phyloP scores from a whole-genome alignment of 148 eudicot genomes.

The Bassia scoparia region DNA sequence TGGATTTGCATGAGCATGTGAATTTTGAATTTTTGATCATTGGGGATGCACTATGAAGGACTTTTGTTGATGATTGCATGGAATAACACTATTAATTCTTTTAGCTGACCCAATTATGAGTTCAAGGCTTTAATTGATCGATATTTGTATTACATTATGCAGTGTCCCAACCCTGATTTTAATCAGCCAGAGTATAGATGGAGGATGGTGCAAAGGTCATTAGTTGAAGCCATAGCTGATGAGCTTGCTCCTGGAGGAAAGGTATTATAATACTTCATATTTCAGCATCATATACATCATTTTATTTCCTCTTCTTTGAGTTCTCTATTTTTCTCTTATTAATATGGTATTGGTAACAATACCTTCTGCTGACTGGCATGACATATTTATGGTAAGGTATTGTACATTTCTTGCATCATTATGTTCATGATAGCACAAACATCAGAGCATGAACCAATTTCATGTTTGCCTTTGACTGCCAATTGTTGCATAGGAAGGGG shows the following conservation, averaged over 20 bases:
- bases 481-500: neutral
- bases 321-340: neutral
- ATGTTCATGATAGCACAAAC: neutral
- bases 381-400: neutral
- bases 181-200: slow-evolving; percentile 70
- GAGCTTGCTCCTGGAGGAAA: slow-evolving; percentile 55
- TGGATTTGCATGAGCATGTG: too few species aligned
- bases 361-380: neutral
- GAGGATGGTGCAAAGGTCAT: slow-evolving; percentile 74
- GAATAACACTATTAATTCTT: too few species aligned
- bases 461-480: neutral
- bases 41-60: too few species aligned
- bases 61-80: too few species aligned
- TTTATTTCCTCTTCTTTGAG: neutral
- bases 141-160: slow-evolving; percentile 13
- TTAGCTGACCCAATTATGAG: too few species aligned
- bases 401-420: neutral
- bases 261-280: slow-evolving; percentile 45
- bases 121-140: too few species aligned
- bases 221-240: slow-evolving; percentile 68
- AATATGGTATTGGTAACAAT: neutral
- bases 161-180: slow-evolving; percentile 96
- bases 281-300: neutral
- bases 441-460: neutral
- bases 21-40: too few species aligned